Evolutionary conservation across 768 basidiomycete species (phyloP), one percentile per base, ranked within the genome.

Genomic region (Macrocybe gigantea): DNA sequence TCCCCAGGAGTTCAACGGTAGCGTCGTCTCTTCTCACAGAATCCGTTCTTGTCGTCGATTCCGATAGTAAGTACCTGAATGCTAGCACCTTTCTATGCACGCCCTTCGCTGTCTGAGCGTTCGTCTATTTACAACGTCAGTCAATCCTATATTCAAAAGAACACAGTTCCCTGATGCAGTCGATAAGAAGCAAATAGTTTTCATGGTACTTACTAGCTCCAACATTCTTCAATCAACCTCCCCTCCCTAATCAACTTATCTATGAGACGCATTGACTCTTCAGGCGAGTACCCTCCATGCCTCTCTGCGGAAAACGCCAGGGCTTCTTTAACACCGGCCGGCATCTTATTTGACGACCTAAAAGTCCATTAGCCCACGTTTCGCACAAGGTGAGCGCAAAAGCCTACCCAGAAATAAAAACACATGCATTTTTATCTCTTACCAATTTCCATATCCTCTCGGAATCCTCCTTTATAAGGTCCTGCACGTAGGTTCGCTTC

Each of bases 291-390:
- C 5, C 65, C 67, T 0, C 89, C 86, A 29, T 72, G 66, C 9
- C 50, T 65, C 54, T 73, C 67, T 22, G 74, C 73, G 2, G 79
- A 74, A 36, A 71, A 63, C 39, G 64, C 72, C 3, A 98, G 62
- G 0, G 88, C 83, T n/a, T 77, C 79, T 54, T 83, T 85, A 10
- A 97, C 93, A 0, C 81, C 87, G 7, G 80, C 73, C 2, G 96
- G 95, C 94, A 98, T 98, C 61, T 95, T 90, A 63, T 93, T 95
- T 1, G 93, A 89, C 0, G 95, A 94, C 15, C 94, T 98, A 58
- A 5, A 10, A 11, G 38, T 2, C 32, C 30, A 45, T 29, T 13
- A 49, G 33, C 7, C n/a, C 33, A 14, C 32, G 7, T 34, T 29
- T 32, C 34, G 15, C 29, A 6, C 30, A 33, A 34, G 7, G 12